These are phyloP conservation scores for Juglanconis juglandina DNA, from an alignment of 2,329 filamentous ascomycete genomes.

Conservation along the genomic window DNA sequence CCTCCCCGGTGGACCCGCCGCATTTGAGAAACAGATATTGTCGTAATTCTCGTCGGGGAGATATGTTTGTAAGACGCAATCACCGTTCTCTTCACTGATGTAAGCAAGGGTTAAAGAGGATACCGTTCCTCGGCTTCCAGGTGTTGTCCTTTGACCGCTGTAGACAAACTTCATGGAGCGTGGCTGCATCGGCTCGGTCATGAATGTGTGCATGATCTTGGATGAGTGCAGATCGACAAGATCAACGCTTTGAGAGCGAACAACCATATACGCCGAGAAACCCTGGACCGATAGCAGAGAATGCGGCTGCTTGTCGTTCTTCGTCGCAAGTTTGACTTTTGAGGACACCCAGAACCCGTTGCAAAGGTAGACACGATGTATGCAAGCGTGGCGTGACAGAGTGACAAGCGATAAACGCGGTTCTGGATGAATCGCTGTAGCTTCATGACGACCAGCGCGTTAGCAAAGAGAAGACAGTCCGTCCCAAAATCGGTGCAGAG, in stretches of 20 bases:
- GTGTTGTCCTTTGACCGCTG: constrained; percentile 47
- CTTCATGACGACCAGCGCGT: constrained; percentile 7
- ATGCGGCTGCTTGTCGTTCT: constrained; percentile 44
- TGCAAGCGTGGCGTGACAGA: constrained; percentile 46
- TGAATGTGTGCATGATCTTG: constrained; percentile 59
- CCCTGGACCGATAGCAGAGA: constrained; percentile 58
- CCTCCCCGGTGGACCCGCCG: constrained; percentile 34
- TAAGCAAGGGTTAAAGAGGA: constrained; percentile 64
- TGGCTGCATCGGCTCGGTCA: constrained; percentile 54
- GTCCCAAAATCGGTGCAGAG: background rate
- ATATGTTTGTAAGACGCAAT: constrained; percentile 65
- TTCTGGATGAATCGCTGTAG: constrained; percentile 19
- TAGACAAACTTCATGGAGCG: constrained; percentile 60
- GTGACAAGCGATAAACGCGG: constrained; percentile 40
- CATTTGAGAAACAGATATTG: constrained; percentile 55
- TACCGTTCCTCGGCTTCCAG: constrained; percentile 54
- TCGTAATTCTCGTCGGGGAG: constrained; percentile 49
- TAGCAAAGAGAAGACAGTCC: background rate
- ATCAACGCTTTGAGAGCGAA: constrained; percentile 53
- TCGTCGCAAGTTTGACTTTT: constrained; percentile 38
- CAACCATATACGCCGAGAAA: constrained; percentile 59
- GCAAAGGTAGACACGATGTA: constrained; percentile 44
- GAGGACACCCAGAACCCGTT: constrained; percentile 48
- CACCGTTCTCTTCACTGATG: constrained; percentile 53
- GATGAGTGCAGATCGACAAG: constrained; percentile 58